Evolutionary conservation across 371 early-diverging fungal species (phyloP).

Genomic region (Haplosporangium sp.): DNA sequence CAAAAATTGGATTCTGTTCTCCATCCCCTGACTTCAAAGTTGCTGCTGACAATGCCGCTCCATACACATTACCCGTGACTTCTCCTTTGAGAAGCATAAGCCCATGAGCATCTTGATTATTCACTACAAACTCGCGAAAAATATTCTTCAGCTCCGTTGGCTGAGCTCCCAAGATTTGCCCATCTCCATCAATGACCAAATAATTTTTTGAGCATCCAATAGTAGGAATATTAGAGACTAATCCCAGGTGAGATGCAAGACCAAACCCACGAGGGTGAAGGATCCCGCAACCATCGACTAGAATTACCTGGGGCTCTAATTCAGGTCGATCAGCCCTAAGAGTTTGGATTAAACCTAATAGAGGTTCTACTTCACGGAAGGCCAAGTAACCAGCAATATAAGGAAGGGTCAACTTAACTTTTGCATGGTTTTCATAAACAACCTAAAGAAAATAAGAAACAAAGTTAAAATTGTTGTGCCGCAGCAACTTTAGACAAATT

Average conservation of each 20-base stretch:
- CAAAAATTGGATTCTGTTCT: conserved; percentile 83
- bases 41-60: conserved; percentile 64
- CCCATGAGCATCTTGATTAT: conserved; percentile 24
- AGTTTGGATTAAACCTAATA: conserved; percentile 64
- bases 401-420: conserved; percentile 74
- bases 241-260: conserved; percentile 90
- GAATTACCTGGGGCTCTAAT: conserved; percentile 77
- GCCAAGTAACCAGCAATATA: conserved; percentile 93
- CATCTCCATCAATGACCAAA: conserved; percentile 72
- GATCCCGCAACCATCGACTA: conserved; percentile 93
- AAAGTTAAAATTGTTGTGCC: background rate
- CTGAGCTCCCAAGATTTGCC: conserved; percentile 31
- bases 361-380: conserved; percentile 84
- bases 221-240: conserved; percentile 75
- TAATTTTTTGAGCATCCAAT: conserved; percentile 94
- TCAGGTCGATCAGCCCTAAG: conserved; percentile 64
- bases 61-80: conserved; percentile 66
- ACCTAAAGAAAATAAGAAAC: conserved; percentile 53
- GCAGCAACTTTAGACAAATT: background rate
- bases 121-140: conserved; percentile 28
- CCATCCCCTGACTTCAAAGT: conserved; percentile 55
- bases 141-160: conserved; percentile 36
- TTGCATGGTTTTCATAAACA: conserved; percentile 62
- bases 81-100: conserved; percentile 33
- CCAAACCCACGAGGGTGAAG: conserved; percentile 92